Evolutionary conservation across 495 filamentous ascomycete species (phyloP).

Genomic region (Xylaria intraflava): DNA sequence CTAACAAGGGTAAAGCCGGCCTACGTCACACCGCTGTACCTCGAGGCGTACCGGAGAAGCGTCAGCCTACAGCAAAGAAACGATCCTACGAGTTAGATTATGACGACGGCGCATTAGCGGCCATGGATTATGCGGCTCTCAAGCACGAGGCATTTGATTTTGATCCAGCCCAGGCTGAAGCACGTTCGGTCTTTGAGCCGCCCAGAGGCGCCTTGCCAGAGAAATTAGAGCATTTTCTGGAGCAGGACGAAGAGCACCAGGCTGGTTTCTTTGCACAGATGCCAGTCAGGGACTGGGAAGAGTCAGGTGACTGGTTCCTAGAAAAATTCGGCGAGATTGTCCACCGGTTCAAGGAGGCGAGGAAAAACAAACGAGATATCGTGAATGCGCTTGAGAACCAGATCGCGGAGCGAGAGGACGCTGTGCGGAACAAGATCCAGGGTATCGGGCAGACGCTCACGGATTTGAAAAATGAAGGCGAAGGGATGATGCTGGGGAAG

Average conservation of each 20-base stretch:
- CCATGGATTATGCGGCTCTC: constrained; percentile 50
- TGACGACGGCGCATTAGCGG: constrained; percentile 42
- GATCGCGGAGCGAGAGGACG: constrained; percentile 43
- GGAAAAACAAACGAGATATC: constrained; percentile 58
- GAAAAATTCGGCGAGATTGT: constrained; percentile 60
- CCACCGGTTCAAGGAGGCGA: constrained; percentile 53
- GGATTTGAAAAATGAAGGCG: constrained; percentile 49
- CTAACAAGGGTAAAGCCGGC: constrained; percentile 10
- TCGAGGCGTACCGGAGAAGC: constrained; percentile 19
- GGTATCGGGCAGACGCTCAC: constrained; percentile 46
- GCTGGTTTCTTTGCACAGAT: constrained; percentile 58
- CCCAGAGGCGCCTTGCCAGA: constrained; percentile 33
- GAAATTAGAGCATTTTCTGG: constrained; percentile 38
- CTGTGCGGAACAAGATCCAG: constrained; percentile 49
- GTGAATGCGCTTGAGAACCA: constrained; percentile 65
- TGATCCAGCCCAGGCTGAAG: constrained; percentile 39
- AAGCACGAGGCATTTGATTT: constrained; percentile 49
- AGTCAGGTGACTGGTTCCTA: constrained; percentile 73
- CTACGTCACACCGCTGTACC: constrained; percentile 32
- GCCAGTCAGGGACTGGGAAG: constrained; percentile 69
- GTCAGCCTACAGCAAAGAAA: constrained; percentile 27
- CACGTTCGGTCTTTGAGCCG: constrained; percentile 20
- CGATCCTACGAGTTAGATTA: constrained; percentile 45
- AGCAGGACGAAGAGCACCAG: constrained; percentile 42
- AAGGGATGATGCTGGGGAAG: constrained; percentile 51